Conservation (phyloP, 257 asterid genomes). For the Salvia hispanica region DNA sequence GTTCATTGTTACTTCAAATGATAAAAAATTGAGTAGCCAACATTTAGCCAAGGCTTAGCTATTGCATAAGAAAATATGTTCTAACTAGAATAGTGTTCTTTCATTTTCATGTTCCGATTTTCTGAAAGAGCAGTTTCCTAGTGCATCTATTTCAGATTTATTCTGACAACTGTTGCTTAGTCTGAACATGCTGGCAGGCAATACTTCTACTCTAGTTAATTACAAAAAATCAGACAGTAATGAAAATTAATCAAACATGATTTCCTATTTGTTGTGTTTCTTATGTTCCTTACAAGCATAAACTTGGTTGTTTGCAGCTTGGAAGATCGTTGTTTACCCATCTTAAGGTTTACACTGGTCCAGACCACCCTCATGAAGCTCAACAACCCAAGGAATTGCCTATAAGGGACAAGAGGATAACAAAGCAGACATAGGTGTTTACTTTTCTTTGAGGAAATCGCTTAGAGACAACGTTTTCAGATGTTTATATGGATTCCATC, state of each 20-base stretch:
- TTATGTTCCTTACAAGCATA: constrained; percentile 12
- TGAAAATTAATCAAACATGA: neutral
- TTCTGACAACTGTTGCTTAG: neutral
- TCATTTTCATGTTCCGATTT: neutral
- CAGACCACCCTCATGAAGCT: constrained; percentile 95
- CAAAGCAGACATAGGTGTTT: constrained; percentile 43
- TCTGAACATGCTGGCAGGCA: neutral
- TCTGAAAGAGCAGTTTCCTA: neutral
- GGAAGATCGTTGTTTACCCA: constrained; percentile 83
- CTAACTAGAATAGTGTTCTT: neutral
- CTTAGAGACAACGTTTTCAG: constrained; percentile 14
- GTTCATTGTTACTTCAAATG: neutral
- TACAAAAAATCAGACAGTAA: too few relatives aligned
- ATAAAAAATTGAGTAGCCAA: neutral
- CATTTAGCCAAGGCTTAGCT: neutral
- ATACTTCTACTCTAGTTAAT: neutral
- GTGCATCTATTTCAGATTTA: too few relatives aligned
- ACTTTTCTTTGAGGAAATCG: neutral
- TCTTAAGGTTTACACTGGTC: constrained; percentile 86
- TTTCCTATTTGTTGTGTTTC: neutral
- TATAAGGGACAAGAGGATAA: constrained; percentile 82
- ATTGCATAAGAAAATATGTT: neutral
- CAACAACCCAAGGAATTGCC: constrained; percentile 82
- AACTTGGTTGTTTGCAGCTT: constrained; percentile 59
- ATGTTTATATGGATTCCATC: constrained; percentile 21